phyloP scores from a whole-genome alignment of 2,329 filamentous ascomycete genomes.

The Diaporthe capsici region DNA sequence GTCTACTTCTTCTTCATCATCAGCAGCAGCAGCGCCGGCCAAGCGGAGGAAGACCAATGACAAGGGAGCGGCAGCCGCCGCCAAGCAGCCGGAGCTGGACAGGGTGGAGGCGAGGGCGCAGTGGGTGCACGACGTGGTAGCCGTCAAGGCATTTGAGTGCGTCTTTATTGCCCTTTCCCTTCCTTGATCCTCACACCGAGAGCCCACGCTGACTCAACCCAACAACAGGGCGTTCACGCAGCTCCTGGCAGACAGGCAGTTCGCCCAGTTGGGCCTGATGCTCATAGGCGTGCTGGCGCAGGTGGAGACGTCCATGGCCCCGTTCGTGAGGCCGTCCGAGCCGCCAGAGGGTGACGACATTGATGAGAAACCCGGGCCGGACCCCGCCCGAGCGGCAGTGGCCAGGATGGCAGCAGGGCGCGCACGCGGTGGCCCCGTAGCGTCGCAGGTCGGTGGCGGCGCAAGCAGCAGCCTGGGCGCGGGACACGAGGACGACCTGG shows the following conservation, averaged over 20 bases:
- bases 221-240: constrained; percentile 75
- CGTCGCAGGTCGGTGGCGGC: not conserved
- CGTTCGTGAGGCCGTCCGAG: constrained; percentile 48
- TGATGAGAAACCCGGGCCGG: constrained; percentile 42
- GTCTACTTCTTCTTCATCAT: not conserved
- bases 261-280: constrained; percentile 78
- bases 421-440: not conserved
- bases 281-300: constrained; percentile 76
- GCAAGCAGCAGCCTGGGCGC: not conserved
- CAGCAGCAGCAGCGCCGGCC: constrained; percentile 34
- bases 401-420: not conserved
- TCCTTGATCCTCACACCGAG: not conserved
- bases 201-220: not conserved
- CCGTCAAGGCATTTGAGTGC: constrained; percentile 61
- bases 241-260: constrained; percentile 79
- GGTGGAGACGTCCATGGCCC: constrained; percentile 61
- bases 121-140: constrained; percentile 58
- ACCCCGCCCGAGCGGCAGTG: constrained; percentile 44
- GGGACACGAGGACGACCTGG: constrained; percentile 40
- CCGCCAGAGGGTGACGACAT: constrained; percentile 42
- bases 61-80: not conserved
- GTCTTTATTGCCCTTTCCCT: constrained; percentile 43
- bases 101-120: constrained; percentile 47
- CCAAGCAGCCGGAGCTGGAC: constrained; percentile 36
- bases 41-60: constrained; percentile 36